These are phyloP conservation scores for Pueraria montana DNA, from an alignment of 306 rosid species.

Conservation along the genomic window DNA sequence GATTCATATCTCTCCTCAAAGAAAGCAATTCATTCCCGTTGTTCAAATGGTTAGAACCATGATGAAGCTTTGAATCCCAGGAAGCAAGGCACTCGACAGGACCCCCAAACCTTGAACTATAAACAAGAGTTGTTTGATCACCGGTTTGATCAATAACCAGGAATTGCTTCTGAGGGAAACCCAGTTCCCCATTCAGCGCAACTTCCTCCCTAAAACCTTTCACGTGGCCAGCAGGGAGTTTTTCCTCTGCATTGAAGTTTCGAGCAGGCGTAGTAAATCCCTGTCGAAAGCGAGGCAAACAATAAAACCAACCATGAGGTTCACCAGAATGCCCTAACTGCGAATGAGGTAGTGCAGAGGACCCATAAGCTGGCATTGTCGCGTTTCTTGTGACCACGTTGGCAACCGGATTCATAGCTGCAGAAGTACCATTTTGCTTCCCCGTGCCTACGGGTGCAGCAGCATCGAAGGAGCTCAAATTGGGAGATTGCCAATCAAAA, in stretches of 20 bases:
- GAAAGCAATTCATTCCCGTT: constrained; percentile 46
- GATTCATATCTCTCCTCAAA: constrained; percentile 50
- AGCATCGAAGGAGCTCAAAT: constrained; percentile 54
- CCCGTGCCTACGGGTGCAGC: constrained; percentile 53
- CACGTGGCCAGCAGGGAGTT: constrained; percentile 34
- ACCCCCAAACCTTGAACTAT: constrained; percentile 66
- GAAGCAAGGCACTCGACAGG: constrained; percentile 67
- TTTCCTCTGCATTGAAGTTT: constrained; percentile 47
- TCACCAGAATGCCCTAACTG: constrained; percentile 64
- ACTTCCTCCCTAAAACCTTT: constrained; percentile 47
- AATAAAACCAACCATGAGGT: constrained; percentile 78
- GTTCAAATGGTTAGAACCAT: constrained; percentile 45
- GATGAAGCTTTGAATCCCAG: constrained; percentile 55
- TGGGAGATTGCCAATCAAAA: constrained; percentile 66
- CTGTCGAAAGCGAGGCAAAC: constrained; percentile 70
- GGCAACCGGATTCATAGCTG: constrained; percentile 52
- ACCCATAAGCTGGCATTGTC: constrained; percentile 49
- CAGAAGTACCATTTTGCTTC: constrained; percentile 61
- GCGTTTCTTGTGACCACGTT: constrained; percentile 54
- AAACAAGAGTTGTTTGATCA: constrained; percentile 73
- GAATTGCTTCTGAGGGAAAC: constrained; percentile 64
- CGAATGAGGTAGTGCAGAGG: constrained; percentile 58
- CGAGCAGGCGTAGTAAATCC: constrained; percentile 56
- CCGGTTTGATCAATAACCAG: constrained; percentile 76
- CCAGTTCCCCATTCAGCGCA: constrained; percentile 16